phyloP scores from a whole-genome alignment of 1,284 basidiomycete species.

The Tilletiopsis washingtonensis region DNA sequence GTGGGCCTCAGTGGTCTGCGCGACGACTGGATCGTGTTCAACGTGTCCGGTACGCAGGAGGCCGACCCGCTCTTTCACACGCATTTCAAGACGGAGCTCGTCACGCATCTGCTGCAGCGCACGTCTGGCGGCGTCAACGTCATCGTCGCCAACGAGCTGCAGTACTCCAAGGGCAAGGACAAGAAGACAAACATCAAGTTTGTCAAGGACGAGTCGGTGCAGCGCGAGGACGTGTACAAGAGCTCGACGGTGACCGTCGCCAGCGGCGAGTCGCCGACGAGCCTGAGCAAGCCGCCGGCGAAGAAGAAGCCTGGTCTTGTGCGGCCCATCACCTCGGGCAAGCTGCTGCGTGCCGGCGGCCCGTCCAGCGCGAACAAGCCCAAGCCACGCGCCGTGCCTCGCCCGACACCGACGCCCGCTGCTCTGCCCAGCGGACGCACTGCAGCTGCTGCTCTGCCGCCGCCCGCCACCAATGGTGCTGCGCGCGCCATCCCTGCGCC shows the following conservation, averaged over 20 bases:
- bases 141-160: constrained; percentile 29
- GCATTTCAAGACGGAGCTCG: constrained; percentile 92
- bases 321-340: constrained; percentile 75
- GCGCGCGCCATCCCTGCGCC: constrained; percentile 23
- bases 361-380: constrained; percentile 49
- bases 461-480: constrained; percentile 28
- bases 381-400: constrained; percentile 30
- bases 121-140: constrained; percentile 72
- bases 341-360: constrained; percentile 68
- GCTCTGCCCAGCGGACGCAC: constrained; percentile 7
- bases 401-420: constrained; percentile 4
- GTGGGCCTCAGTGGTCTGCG: constrained; percentile 79
- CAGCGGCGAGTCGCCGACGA: constrained; percentile 75
- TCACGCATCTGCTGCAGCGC: constrained; percentile 70
- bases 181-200: constrained; percentile 84
- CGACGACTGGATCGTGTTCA: constrained; percentile 73
- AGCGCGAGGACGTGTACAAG: constrained; percentile 83
- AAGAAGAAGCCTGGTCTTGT: constrained; percentile 76
- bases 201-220: constrained; percentile 76
- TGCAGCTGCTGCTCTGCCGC: constrained; percentile 2
- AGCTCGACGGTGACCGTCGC: constrained; percentile 81
- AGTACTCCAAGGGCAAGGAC: constrained; percentile 92
- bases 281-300: constrained; percentile 71
- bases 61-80: constrained; percentile 91
- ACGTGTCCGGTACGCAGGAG: constrained; percentile 65